A percentile compares a stretch with the other conserved stretches of the same genome.
These are phyloP conservation scores for Trametes pubescens DNA, from an alignment of 1,284 basidiomycete species.

Conservation along the genomic window DNA sequence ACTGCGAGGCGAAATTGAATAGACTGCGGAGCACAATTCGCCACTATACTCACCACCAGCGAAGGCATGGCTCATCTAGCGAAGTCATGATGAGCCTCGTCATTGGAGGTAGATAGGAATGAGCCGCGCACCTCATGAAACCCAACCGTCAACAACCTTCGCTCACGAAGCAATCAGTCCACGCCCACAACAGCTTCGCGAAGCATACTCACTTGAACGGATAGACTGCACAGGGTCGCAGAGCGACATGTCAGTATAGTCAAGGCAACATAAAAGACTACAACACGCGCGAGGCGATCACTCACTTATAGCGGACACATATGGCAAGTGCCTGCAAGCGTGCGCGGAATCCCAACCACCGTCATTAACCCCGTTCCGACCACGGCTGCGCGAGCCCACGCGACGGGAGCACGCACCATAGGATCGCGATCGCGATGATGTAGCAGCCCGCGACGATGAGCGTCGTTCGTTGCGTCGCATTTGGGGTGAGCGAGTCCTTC, in stretches of 20 bases:
- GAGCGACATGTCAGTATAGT: slow-evolving; percentile 3
- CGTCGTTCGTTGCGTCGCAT: slow-evolving; percentile 76
- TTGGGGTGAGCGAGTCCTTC: slow-evolving; percentile 61
- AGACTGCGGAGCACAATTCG: not conserved
- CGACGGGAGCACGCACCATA: slow-evolving; percentile 62
- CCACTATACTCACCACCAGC: slow-evolving; percentile 37
- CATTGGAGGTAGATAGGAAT: not conserved
- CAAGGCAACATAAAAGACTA: slow-evolving; percentile 11
- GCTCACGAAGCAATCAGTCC: slow-evolving; percentile 8
- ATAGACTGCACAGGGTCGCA: slow-evolving; percentile 64
- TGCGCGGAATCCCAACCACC: slow-evolving; percentile 6
- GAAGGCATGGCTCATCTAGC: slow-evolving; percentile 82
- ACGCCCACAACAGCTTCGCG: slow-evolving; percentile 5
- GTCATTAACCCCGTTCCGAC: not conserved
- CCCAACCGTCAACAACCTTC: slow-evolving; percentile 82
- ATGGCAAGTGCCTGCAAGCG: slow-evolving; percentile 76
- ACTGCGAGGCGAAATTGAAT: slow-evolving; percentile 44
- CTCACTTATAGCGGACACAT: slow-evolving; percentile 76
- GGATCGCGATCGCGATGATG: slow-evolving; percentile 73
- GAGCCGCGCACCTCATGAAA: slow-evolving; percentile 80
- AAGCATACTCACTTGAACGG: slow-evolving; percentile 83
- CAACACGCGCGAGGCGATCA: slow-evolving; percentile 30
- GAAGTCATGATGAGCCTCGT: not conserved
- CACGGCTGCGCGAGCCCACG: not conserved
- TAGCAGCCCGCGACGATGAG: slow-evolving; percentile 81